A percentile compares a stretch with the other conserved stretches of the same genome.
phyloP scores from a whole-genome alignment of 2,329 filamentous ascomycete genomes.

The Diaporthe sp. region DNA sequence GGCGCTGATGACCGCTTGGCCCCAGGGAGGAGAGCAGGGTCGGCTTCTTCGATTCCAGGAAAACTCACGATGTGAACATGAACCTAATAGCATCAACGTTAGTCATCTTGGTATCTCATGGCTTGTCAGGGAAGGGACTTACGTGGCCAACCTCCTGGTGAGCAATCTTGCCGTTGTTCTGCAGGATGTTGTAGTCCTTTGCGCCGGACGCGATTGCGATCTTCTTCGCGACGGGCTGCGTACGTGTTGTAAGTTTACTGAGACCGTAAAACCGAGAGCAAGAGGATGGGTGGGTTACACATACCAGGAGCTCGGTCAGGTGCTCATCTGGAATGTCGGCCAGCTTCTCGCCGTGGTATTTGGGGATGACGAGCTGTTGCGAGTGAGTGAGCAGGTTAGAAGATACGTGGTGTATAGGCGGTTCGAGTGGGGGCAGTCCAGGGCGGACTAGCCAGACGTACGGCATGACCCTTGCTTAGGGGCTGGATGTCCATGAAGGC shows the following conservation, averaged over 20 bases:
- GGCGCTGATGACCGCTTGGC: neutral
- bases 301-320: conserved; percentile 83
- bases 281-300: conserved; percentile 44
- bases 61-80: conserved; percentile 91
- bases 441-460: conserved; percentile 59
- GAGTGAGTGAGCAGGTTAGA: neutral
- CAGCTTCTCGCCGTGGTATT: conserved; percentile 92
- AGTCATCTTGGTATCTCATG: neutral
- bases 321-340: conserved; percentile 93
- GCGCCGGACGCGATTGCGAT: conserved; percentile 83
- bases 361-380: conserved; percentile 90
- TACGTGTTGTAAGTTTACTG: neutral
- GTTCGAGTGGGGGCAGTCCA: neutral
- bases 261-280: neutral
- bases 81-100: conserved; percentile 64
- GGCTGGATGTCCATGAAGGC: conserved; percentile 98
- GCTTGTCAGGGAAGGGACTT: conserved; percentile 52
- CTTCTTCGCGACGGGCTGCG: conserved; percentile 85
- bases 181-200: conserved; percentile 90
- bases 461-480: conserved; percentile 88
- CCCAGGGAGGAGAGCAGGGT: neutral
- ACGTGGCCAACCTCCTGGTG: conserved; percentile 96
- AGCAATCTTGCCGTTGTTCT: conserved; percentile 94
- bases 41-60: neutral
- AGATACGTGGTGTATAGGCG: neutral